phyloP scores from a whole-genome alignment of 257 asterid genomes.

The Galeopsis tetrahit region DNA sequence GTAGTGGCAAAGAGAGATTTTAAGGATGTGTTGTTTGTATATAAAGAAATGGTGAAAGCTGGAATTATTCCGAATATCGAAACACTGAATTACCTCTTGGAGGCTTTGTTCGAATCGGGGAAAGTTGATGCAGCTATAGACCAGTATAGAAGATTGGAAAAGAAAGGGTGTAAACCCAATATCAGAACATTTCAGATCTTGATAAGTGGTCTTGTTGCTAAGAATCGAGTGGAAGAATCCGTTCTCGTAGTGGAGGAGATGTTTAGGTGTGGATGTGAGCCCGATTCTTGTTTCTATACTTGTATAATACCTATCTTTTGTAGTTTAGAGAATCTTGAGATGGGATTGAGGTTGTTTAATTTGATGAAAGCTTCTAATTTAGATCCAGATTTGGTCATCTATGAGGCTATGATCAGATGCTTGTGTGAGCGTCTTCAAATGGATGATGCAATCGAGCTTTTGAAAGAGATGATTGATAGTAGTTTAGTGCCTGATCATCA shows the following conservation, averaged over 20 bases:
- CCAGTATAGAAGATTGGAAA: constrained; percentile 69
- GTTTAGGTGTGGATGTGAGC: constrained; percentile 51
- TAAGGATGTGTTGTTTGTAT: constrained; percentile 80
- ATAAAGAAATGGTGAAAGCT: constrained; percentile 84
- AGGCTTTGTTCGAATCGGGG: constrained; percentile 68
- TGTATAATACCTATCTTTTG: constrained; percentile 60
- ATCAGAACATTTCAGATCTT: constrained; percentile 69
- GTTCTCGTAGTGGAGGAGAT: constrained; percentile 62
- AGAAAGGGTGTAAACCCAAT: constrained; percentile 81
- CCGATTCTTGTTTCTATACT: constrained; percentile 53
- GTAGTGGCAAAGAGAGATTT: constrained; percentile 60
- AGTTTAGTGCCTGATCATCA: constrained; percentile 50
- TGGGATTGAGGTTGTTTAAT: constrained; percentile 49
- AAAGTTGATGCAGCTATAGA: constrained; percentile 66
- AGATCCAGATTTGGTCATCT: constrained; percentile 50
- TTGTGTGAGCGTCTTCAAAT: constrained; percentile 59
- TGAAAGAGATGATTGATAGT: constrained; percentile 58
- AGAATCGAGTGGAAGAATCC: constrained; percentile 56
- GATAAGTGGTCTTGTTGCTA: constrained; percentile 61
- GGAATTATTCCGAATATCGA: constrained; percentile 66
- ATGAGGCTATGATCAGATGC: constrained; percentile 57
- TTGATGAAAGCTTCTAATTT: constrained; percentile 62
- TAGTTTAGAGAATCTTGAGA: constrained; percentile 49
- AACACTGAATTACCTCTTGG: constrained; percentile 70
- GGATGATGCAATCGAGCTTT: constrained; percentile 65